Conservation (phyloP, 371 early-diverging fungal genomes). For the Mortierella sp. region DNA sequence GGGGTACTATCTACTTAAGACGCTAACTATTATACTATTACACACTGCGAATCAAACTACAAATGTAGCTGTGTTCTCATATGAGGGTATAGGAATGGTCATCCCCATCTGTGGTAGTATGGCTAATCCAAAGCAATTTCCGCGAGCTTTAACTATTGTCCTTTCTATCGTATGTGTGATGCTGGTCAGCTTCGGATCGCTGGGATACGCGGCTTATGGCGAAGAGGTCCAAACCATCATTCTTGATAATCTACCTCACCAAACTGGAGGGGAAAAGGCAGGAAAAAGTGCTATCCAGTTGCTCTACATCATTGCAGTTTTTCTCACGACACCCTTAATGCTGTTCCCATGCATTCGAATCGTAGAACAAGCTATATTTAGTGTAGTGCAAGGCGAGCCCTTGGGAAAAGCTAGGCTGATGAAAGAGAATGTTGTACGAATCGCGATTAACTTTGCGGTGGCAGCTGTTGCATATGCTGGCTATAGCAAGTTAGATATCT, state of each 20-base stretch:
- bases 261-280: slow-evolving; percentile 59
- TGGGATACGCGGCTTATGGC: slow-evolving; percentile 92
- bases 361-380: slow-evolving; percentile 68
- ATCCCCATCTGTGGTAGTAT: slow-evolving; percentile 93
- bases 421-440: slow-evolving; percentile 85
- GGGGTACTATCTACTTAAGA: not conserved
- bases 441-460: slow-evolving; percentile 71
- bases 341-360: slow-evolving; percentile 93
- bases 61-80: slow-evolving; percentile 85
- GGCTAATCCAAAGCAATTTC: slow-evolving; percentile 87
- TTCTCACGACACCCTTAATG: slow-evolving; percentile 85
- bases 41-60: not conserved
- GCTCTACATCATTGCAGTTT: slow-evolving; percentile 64
- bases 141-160: slow-evolving; percentile 76
- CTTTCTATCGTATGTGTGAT: slow-evolving; percentile 78
- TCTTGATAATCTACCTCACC: slow-evolving; percentile 84
- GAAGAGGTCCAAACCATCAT: slow-evolving; percentile 86
- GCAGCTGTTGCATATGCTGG: slow-evolving; percentile 85
- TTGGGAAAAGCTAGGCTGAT: slow-evolving; percentile 80
- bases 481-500: slow-evolving; percentile 86
- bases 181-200: slow-evolving; percentile 80
- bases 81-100: slow-evolving; percentile 92
- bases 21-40: not conserved
- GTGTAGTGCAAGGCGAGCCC: slow-evolving; percentile 54
- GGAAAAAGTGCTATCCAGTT: slow-evolving; percentile 77